These are phyloP conservation scores for Cadophora luteo-olivacea DNA, from an alignment of 2,329 filamentous ascomycete species.

Conservation along the genomic window DNA sequence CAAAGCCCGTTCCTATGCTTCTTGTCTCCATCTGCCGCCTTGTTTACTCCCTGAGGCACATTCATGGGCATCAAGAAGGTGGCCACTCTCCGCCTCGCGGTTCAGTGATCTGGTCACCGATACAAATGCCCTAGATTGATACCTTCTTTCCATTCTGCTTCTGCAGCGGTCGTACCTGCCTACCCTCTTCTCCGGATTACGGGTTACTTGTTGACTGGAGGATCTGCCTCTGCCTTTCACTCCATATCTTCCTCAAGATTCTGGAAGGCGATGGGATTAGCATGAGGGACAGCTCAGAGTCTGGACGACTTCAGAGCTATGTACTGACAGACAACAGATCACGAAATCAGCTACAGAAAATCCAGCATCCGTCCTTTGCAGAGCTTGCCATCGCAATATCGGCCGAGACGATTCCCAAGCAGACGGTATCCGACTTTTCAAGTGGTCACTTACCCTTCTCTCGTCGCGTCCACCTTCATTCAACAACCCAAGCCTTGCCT, in stretches of 20 bases:
- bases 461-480: background rate
- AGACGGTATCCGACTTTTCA: conserved; percentile 39
- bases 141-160: conserved; percentile 39
- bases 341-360: conserved; percentile 12
- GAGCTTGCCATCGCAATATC: conserved; percentile 33
- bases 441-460: conserved; percentile 37
- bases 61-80: conserved; percentile 65
- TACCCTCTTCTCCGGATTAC: conserved; percentile 48
- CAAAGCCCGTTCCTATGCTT: conserved; percentile 43
- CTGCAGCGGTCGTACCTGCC: conserved; percentile 40
- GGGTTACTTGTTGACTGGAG: conserved; percentile 49
- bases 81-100: conserved; percentile 55
- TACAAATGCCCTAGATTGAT: conserved; percentile 71
- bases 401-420: conserved; percentile 38
- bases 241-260: conserved; percentile 54
- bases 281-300: conserved; percentile 52
- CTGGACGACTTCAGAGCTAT: conserved; percentile 28
- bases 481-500: background rate
- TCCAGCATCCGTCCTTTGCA: conserved; percentile 35
- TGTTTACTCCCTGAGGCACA: conserved; percentile 25
- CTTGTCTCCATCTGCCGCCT: conserved; percentile 25
- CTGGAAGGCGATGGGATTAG: conserved; percentile 56
- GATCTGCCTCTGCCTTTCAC: conserved; percentile 54
- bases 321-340: conserved; percentile 27
- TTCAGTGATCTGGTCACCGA: conserved; percentile 67